phyloP scores from a whole-genome alignment of 257 asterid species.

The Dorcoceras hygrometricum region DNA sequence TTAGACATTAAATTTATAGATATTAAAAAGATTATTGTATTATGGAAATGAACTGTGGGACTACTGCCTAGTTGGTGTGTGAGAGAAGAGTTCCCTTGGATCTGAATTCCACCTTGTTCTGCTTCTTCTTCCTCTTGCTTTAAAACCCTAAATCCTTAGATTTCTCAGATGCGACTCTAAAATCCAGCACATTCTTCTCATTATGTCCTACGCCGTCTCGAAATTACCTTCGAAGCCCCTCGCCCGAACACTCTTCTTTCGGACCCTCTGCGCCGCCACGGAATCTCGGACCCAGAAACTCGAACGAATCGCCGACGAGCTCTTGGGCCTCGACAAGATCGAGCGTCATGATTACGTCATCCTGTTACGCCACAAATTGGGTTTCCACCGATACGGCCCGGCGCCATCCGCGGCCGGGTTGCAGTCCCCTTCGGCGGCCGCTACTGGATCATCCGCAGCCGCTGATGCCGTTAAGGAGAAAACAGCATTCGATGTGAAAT shows the following conservation, averaged over 20 bases:
- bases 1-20: too few relatives aligned
- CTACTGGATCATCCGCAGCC: slow-evolving; percentile 12
- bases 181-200: slow-evolving; percentile 16
- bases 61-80: too few relatives aligned
- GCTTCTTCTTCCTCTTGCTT: neutral
- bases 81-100: too few relatives aligned
- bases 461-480: slow-evolving; percentile 34
- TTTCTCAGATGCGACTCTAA: slow-evolving; percentile 29
- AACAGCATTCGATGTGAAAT: slow-evolving; percentile 37
- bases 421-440: slow-evolving; percentile 32
- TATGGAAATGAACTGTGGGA: too few relatives aligned
- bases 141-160: neutral
- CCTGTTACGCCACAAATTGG: slow-evolving; percentile 63
- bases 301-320: slow-evolving; percentile 74
- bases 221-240: slow-evolving; percentile 35
- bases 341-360: slow-evolving; percentile 73
- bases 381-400: slow-evolving; percentile 60
- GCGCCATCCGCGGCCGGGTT: slow-evolving; percentile 42
- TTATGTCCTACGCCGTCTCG: slow-evolving; percentile 46
- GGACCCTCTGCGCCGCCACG: slow-evolving; percentile 44
- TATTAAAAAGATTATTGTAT: too few relatives aligned
- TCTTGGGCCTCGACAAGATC: slow-evolving; percentile 58
- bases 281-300: slow-evolving; percentile 54
- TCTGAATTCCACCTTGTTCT: too few relatives aligned
- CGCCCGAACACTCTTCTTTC: slow-evolving; percentile 32